Evolutionary conservation across 345 rosid species (phyloP).

Genomic region (Salix brachista): DNA sequence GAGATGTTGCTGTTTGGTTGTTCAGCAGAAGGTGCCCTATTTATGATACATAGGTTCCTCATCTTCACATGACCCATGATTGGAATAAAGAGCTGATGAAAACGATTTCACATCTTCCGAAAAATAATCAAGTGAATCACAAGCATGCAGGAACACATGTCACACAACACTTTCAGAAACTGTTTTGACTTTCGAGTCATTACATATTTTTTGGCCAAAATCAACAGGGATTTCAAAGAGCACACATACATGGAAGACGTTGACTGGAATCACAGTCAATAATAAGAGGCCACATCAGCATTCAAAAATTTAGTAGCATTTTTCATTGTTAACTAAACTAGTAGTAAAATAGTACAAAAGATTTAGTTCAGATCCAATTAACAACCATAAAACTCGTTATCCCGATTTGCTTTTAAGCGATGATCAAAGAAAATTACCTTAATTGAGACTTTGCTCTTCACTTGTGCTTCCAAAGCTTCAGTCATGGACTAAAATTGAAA

Average conservation of each 20-base stretch:
- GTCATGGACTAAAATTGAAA: conserved; percentile 72
- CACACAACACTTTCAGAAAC: background rate
- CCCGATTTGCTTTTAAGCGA: background rate
- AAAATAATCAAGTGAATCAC: background rate
- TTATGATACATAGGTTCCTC: background rate
- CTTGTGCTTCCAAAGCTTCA: conserved; percentile 84
- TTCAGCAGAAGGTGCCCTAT: background rate
- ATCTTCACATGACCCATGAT: background rate
- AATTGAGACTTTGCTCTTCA: conserved; percentile 86
- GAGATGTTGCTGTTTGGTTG: background rate
- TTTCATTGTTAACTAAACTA: background rate
- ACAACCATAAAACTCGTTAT: background rate
- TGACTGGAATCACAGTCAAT: background rate
- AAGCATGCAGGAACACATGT: background rate
- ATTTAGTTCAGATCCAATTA: background rate
- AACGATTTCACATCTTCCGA: background rate
- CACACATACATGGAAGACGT: background rate
- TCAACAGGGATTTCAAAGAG: background rate
- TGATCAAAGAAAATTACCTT: conserved; percentile 41
- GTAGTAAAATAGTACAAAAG: background rate
- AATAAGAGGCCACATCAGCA: background rate
- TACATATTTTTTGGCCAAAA: background rate
- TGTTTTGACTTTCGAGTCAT: background rate
- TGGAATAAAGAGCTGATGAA: background rate
- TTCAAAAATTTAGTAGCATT: background rate